Base-by-base conservation (phyloP, 75 land plant species). In the Azolla pinnata region DNA sequence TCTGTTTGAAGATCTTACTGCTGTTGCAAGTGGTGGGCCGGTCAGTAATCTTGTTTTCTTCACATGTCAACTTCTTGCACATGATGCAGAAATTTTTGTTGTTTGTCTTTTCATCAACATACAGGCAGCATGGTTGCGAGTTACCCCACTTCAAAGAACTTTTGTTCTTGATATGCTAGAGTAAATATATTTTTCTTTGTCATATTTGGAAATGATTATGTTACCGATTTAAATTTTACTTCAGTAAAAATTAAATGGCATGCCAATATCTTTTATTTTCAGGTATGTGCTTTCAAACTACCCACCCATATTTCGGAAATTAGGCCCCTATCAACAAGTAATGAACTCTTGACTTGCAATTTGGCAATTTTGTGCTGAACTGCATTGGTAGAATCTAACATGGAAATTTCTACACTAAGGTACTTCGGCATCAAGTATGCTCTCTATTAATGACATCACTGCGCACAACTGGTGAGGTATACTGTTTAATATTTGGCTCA, bases 1-100 rank as follows among this genome's bases (percentile, higher is more conserved):
- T 10, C 54, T 86, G 54, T 86, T 95, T 56, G 97, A 90, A 66
- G 99, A 95, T 72, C 87, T 95, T 51, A 83, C 97, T 70, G 81
- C 99, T 32, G 81, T 95, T 81, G 90, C 99, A 61, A 91, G 83
- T 72, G 96, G 97, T 81, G 99, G 99, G 79, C 77, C 83, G 77
- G 99, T 93, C 85, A 71, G 96, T 83, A 45, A 56, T 44, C 33
- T 29, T 44, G 25, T 23, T 44, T 35, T 20, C 12, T 2, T 60
- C 62, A 31, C 10, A 26, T 24, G 31, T 24, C 55, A 29, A 31
- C 29, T 48, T 24, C 65, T 50, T 62, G 31, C 28, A 54, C 52
- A 25, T 19, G 12, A 62, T 50, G 29, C 35, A 42, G 32, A 10
- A 60, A 60, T 46, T 38, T 19, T 35, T 60, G 54, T 1, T 3